phyloP scores from a whole-genome alignment of 2,329 filamentous ascomycete species.

The Pleurostoma richardsiae region DNA sequence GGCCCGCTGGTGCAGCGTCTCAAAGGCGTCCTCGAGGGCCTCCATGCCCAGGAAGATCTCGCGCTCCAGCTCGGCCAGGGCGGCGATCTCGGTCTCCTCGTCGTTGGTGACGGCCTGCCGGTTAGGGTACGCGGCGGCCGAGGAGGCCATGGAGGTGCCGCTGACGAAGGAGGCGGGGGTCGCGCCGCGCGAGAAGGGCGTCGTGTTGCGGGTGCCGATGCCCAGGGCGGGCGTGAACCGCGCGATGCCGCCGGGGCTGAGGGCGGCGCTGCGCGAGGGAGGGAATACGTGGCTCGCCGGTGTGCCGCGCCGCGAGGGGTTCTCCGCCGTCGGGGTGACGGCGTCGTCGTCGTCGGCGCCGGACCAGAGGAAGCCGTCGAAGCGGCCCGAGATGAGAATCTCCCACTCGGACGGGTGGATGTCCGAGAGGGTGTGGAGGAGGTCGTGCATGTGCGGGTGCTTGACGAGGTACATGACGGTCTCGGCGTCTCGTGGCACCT shows the following conservation, averaged over 20 bases:
- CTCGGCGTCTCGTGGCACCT: conserved; percentile 77
- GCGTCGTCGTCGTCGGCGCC: conserved; percentile 64
- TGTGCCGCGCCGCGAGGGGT: conserved; percentile 46
- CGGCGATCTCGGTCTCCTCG: conserved; percentile 88
- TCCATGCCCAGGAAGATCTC: conserved; percentile 96
- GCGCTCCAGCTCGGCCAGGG: conserved; percentile 83
- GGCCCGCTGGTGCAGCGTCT: conserved; percentile 80
- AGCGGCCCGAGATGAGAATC: conserved; percentile 86
- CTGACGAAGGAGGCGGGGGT: conserved; percentile 39
- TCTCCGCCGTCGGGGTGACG: conserved; percentile 29
- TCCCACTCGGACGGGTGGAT: conserved; percentile 96
- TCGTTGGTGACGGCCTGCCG: conserved; percentile 74
- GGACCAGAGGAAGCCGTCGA: conserved; percentile 93
- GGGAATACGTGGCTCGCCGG: conserved; percentile 43
- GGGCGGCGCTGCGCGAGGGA: conserved; percentile 29
- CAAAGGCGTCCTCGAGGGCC: conserved; percentile 87
- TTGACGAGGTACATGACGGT: conserved; percentile 81
- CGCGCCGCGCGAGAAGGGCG: conserved; percentile 45
- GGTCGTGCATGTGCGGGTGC: conserved; percentile 75
- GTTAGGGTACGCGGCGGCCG: conserved; percentile 26
- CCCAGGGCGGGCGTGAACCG: conserved; percentile 29
- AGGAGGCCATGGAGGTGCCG: conserved; percentile 42
- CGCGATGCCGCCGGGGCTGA: conserved; percentile 29
- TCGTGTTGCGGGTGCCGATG: conserved; percentile 38
- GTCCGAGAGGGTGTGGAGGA: conserved; percentile 79